These are phyloP conservation scores for Bolboschoenoplectus hybrid DNA, from an alignment of 202 grass and related monocot species.

Conservation along the genomic window DNA sequence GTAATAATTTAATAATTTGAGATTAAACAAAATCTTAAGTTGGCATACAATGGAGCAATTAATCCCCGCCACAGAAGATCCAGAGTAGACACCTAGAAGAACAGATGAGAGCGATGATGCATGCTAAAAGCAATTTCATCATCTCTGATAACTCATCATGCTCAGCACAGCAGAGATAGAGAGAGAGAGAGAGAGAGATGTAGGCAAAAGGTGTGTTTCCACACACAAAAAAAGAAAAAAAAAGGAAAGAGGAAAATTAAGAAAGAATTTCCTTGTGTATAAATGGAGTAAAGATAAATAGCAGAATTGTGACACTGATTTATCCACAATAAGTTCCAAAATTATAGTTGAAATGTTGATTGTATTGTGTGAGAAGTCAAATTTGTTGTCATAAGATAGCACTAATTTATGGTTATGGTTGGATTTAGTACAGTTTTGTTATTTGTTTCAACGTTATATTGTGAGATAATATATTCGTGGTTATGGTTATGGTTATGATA, in stretches of 20 bases:
- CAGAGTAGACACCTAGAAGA: not conserved
- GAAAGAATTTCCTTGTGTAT: too few relatives aligned
- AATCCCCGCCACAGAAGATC: not conserved
- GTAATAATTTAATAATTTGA: not conserved
- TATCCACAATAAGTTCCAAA: too few relatives aligned
- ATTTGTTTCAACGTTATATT: too few relatives aligned
- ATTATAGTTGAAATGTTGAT: too few relatives aligned
- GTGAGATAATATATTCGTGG: too few relatives aligned
- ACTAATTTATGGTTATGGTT: too few relatives aligned
- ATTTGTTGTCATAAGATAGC: too few relatives aligned
- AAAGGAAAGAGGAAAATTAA: not conserved
- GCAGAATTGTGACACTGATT: too few relatives aligned
- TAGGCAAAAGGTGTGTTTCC: not conserved
- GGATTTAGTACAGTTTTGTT: too few relatives aligned
- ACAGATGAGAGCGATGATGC: slow-evolving; percentile 32
- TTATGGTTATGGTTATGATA: too few relatives aligned
- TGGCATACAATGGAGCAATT: not conserved
- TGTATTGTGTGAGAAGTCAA: too few relatives aligned
- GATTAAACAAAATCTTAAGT: not conserved
- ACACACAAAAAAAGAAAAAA: not conserved
- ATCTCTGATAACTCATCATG: slow-evolving; percentile 38
- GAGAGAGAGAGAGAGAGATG: not conserved
- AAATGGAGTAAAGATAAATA: too few relatives aligned
- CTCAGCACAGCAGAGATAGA: not conserved
- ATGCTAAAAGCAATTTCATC: slow-evolving; percentile 38